phyloP scores from a whole-genome alignment of 345 rosid genomes.

The Adansonia digitata region DNA sequence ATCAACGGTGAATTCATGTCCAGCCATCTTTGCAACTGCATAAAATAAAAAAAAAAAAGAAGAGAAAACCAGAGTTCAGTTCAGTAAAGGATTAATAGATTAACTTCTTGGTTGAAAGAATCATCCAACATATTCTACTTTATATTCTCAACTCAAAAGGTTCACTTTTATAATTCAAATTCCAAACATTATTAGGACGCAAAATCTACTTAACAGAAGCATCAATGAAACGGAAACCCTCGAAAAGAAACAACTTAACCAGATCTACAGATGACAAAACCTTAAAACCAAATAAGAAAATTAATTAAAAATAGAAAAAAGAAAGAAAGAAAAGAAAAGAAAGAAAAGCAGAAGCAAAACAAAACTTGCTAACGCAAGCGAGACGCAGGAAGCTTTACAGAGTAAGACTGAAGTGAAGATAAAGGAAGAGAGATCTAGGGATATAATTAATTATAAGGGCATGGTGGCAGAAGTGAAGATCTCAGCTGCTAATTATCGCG shows the following conservation, averaged over 20 bases:
- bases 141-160: slow-evolving; percentile 5
- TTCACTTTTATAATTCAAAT: too few species aligned
- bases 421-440: too few species aligned
- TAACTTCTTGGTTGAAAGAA: not conserved
- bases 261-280: not conserved
- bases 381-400: too few species aligned
- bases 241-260: not conserved
- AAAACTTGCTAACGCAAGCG: too few species aligned
- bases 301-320: too few species aligned
- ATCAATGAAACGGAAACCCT: not conserved
- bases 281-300: not conserved
- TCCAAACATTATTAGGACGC: slow-evolving; percentile 7
- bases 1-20: slow-evolving; percentile 71
- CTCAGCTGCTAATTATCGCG: too few species aligned
- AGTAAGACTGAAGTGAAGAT: too few species aligned
- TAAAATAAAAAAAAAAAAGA: too few species aligned
- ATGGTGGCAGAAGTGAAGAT: too few species aligned
- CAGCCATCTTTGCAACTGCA: slow-evolving; percentile 59
- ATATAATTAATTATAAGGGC: too few species aligned
- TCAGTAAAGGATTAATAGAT: not conserved
- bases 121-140: not conserved
- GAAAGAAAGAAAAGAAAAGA: not conserved
- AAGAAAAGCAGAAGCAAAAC: too few species aligned
- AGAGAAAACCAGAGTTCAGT: not conserved
- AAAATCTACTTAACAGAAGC: slow-evolving; percentile 7